Conservation (phyloP, 106 monocot species). For the Narthecium ossifragum region DNA sequence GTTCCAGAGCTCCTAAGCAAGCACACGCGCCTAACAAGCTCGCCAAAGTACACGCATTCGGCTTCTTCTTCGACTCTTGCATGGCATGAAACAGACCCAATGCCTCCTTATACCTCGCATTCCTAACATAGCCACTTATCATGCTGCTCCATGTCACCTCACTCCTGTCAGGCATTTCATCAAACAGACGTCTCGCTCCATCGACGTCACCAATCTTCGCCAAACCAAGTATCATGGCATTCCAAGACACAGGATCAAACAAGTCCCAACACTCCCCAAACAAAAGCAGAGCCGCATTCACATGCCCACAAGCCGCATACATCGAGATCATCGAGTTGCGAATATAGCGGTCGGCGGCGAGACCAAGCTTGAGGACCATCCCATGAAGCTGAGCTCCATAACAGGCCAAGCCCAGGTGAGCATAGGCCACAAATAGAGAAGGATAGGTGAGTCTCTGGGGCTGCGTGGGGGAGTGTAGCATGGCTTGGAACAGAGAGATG, state of each 20-base stretch:
- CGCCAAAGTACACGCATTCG: conserved; percentile 26
- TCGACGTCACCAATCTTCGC: conserved; percentile 20
- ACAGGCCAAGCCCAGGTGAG: conserved; percentile 8
- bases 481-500: conserved; percentile 32
- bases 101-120: conserved; percentile 21
- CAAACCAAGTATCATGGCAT: conserved; percentile 45
- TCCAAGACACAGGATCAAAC: conserved; percentile 44
- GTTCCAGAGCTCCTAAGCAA: conserved; percentile 26
- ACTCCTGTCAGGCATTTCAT: conserved; percentile 40
- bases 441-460: conserved; percentile 39
- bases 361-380: conserved; percentile 41
- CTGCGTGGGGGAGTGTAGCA: conserved; percentile 21
- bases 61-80: conserved; percentile 17
- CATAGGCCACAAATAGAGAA: conserved; percentile 30
- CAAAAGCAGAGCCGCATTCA: conserved; percentile 19
- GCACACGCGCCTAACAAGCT: conserved; percentile 43
- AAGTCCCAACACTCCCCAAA: conserved; percentile 8
- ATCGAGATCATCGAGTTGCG: conserved; percentile 43
- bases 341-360: conserved; percentile 20
- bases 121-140: conserved; percentile 49
- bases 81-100: conserved; percentile 21
- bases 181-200: conserved; percentile 21
- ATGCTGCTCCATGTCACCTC: conserved; percentile 39
- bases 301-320: conserved; percentile 33
- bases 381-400: conserved; percentile 39